phyloP scores from a whole-genome alignment of 352 stramenopile species.

The Globisporangium nunn region DNA sequence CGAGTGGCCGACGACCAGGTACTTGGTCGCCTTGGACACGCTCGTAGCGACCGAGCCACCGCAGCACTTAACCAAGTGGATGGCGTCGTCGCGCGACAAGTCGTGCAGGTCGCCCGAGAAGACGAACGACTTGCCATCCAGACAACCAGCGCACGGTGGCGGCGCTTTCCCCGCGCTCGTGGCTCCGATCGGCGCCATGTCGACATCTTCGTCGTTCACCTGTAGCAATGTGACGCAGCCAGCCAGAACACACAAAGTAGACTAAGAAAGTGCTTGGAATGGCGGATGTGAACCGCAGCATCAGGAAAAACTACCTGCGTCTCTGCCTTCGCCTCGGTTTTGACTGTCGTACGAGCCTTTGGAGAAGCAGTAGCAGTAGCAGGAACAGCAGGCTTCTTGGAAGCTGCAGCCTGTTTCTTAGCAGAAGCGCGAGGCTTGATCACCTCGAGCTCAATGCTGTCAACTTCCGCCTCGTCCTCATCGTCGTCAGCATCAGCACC shows the following conservation, averaged over 20 bases:
- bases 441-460: constrained; percentile 6
- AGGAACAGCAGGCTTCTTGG: background rate
- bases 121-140: constrained; percentile 74
- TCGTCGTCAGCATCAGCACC: constrained; percentile 19
- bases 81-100: constrained; percentile 51
- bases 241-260: too few relatives aligned
- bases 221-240: background rate
- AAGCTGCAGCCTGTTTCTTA: constrained; percentile 10
- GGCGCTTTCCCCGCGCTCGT: constrained; percentile 39
- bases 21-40: constrained; percentile 68
- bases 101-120: constrained; percentile 66
- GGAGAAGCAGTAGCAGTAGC: background rate
- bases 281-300: too few relatives aligned
- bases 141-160: constrained; percentile 41
- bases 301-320: background rate
- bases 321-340: background rate
- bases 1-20: constrained; percentile 58
- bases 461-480: constrained; percentile 13
- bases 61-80: constrained; percentile 77
- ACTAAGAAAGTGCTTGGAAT: too few relatives aligned
- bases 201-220: constrained; percentile 3
- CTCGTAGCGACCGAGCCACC: constrained; percentile 54
- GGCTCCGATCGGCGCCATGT: constrained; percentile 14
- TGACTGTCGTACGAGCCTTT: background rate
- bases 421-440: constrained; percentile 1